Evolutionary conservation across 768 basidiomycete species (phyloP).

Genomic region (Roridomyces roridus): DNA sequence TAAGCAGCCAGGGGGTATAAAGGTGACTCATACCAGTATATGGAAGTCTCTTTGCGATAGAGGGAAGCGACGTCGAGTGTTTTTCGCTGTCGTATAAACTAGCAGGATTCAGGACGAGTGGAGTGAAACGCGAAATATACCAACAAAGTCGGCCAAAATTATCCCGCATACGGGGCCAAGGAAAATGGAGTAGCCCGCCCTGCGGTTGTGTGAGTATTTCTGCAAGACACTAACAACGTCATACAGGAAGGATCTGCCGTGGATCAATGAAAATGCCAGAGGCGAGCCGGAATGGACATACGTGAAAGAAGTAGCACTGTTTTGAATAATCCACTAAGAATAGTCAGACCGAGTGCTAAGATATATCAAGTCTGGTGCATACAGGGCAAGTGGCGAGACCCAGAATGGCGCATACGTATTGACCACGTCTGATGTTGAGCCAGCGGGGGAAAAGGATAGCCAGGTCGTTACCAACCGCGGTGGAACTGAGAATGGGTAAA

Average conservation of each 20-base stretch:
- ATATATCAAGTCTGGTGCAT: not conserved
- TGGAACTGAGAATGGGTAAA: constrained; percentile 12
- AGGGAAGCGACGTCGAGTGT: constrained; percentile 13
- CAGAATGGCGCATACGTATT: constrained; percentile 62
- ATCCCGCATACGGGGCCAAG: constrained; percentile 69
- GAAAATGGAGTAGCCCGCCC: constrained; percentile 64
- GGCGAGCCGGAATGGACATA: constrained; percentile 45
- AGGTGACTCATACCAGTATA: constrained; percentile 8
- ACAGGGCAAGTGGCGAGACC: constrained; percentile 61
- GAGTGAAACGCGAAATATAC: not conserved
- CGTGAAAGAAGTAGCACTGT: constrained; percentile 53
- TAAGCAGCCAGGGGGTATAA: not conserved
- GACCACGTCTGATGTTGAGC: constrained; percentile 47
- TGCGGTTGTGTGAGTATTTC: not conserved
- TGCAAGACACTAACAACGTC: not conserved
- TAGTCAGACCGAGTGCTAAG: not conserved
- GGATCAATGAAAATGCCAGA: constrained; percentile 2
- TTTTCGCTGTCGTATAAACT: constrained; percentile 16
- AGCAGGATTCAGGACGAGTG: not conserved
- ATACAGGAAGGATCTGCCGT: constrained; percentile 20
- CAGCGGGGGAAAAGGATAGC: constrained; percentile 57
- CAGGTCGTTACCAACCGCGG: constrained; percentile 37
- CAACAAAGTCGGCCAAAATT: constrained; percentile 40
- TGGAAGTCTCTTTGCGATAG: constrained; percentile 6
- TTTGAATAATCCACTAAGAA: constrained; percentile 61